Evolutionary conservation across 2,329 filamentous ascomycete species (phyloP), one percentile per base, ranked within the genome.

Genomic region (Pyricularia grisea): DNA sequence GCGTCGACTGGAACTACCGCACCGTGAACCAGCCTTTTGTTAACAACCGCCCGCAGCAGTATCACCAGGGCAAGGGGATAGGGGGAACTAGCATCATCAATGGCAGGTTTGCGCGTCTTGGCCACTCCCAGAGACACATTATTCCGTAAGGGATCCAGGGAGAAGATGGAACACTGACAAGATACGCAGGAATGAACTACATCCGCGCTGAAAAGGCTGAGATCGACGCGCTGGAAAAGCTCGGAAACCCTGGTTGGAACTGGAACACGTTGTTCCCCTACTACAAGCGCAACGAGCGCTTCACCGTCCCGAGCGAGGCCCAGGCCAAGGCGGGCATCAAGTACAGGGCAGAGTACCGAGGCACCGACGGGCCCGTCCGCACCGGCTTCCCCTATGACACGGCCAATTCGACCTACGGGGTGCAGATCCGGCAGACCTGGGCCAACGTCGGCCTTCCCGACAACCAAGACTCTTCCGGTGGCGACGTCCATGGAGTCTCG

Each of bases 61-160:
- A 81, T 55, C 78, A 78, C 17, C 76, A 81, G 6, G 82, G 81
- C 12, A 81, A 81, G 66, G 79, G 82, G 0, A 77, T 85, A 0
- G 82, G 83, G 14, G 83, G 83, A 14, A 80, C 78, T 42, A 68
- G 67, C 23, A 27, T 27, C 6, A 68, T 68, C 67, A 68, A 68
- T 31, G 67, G 67, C 36, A 20, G 9, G 33, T 30, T 60, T 33
- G 4, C 10, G 27, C 66, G 5, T 31, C 2, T 67, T 55, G n/a
- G n/a, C n/a, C n/a, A n/a, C n/a, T n/a, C n/a, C n/a, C n/a, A n/a
- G n/a, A n/a, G n/a, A n/a, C n/a, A n/a, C n/a, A n/a, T n/a, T n/a
- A n/a, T n/a, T n/a, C n/a, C n/a, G n/a, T n/a, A n/a, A n/a, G n/a
- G n/a, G n/a, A n/a, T n/a, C n/a, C n/a, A 28, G 66, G 17, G 5